Evolutionary conservation across 2,329 filamentous ascomycete genomes (phyloP).

Genomic region (Dryadomyces sulphureus): DNA sequence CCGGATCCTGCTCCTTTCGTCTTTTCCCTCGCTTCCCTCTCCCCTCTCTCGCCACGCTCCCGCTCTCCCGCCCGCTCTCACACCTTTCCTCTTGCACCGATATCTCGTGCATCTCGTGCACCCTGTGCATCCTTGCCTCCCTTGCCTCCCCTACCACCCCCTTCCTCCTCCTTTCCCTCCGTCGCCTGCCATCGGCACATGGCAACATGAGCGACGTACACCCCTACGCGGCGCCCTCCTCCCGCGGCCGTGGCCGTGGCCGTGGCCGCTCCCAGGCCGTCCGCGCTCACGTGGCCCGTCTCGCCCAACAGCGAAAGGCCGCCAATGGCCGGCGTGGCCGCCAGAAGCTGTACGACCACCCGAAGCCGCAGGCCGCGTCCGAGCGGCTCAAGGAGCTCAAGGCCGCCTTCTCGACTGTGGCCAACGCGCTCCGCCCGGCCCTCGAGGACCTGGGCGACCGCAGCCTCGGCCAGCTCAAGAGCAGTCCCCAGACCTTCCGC

Average conservation of each 20-base stretch:
- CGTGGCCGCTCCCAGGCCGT: conserved; percentile 19
- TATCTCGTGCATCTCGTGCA: neutral
- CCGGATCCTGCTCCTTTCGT: too few species aligned
- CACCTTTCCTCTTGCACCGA: neutral
- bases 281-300: conserved; percentile 10
- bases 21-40: too few species aligned
- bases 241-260: conserved; percentile 16
- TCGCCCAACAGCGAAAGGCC: conserved; percentile 21
- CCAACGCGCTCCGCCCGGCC: conserved; percentile 46
- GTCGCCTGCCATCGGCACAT: too few species aligned
- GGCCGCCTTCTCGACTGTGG: conserved; percentile 47
- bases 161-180: neutral
- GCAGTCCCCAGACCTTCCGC: conserved; percentile 36
- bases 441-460: conserved; percentile 51
- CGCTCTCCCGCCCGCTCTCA: too few species aligned
- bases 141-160: neutral
- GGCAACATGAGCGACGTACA: conserved; percentile 13
- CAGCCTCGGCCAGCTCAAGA: conserved; percentile 39
- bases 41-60: too few species aligned
- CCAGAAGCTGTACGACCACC: conserved; percentile 40
- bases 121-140: neutral
- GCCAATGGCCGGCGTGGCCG: conserved; percentile 29
- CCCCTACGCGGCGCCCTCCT: conserved; percentile 6
- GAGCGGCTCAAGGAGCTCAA: conserved; percentile 54
- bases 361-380: conserved; percentile 40